phyloP scores from a whole-genome alignment of 2,329 filamentous ascomycete species.

The Nothophaeocryptopus gaeumannii region DNA sequence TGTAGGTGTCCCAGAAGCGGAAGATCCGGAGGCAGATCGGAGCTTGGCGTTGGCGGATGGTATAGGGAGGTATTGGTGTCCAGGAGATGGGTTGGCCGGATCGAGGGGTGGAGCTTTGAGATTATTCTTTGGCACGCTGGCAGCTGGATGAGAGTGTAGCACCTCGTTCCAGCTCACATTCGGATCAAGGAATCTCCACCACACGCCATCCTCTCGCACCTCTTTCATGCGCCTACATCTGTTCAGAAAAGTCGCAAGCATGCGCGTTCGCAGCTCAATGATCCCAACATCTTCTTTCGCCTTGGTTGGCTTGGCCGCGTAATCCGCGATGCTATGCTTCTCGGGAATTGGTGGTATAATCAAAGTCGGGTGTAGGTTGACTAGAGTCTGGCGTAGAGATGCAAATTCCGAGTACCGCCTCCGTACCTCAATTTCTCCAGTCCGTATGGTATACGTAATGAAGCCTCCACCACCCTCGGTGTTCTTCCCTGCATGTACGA shows the following conservation, averaged over 20 bases:
- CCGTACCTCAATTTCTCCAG: constrained; percentile 90
- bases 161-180: constrained; percentile 98
- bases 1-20: constrained; percentile 52
- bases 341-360: constrained; percentile 97
- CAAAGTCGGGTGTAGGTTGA: constrained; percentile 87
- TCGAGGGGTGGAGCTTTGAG: constrained; percentile 94
- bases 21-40: constrained; percentile 53
- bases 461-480: constrained; percentile 85
- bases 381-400: constrained; percentile 82
- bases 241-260: constrained; percentile 94
- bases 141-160: constrained; percentile 84
- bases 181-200: constrained; percentile 96
- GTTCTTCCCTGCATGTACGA: constrained; percentile 94
- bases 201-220: constrained; percentile 87
- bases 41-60: constrained; percentile 84
- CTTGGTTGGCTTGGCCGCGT: constrained; percentile 94
- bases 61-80: constrained; percentile 82
- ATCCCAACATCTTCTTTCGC: constrained; percentile 97
- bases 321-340: constrained; percentile 98
- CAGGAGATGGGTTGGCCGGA: constrained; percentile 84
- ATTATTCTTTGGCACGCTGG: constrained; percentile 89
- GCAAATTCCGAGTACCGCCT: constrained; percentile 95
- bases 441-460: constrained; percentile 96
- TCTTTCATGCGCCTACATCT: constrained; percentile 90
- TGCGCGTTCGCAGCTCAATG: constrained; percentile 93